These are phyloP conservation scores for Platanus orientalis DNA, from an alignment of 164 flowering plant genomes.

Conservation along the genomic window DNA sequence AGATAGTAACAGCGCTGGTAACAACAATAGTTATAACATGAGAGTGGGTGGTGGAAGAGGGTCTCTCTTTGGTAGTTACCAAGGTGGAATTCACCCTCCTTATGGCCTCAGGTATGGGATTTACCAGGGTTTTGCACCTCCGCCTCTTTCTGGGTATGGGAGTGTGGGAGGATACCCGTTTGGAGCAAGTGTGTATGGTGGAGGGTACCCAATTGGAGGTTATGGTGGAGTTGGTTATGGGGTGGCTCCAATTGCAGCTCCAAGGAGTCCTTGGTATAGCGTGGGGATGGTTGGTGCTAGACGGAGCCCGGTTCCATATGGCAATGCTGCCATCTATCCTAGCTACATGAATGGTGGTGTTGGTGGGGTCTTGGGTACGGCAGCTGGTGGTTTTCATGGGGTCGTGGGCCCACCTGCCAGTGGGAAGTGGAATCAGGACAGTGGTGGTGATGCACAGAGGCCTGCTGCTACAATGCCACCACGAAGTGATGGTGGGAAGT, in stretches of 20 bases:
- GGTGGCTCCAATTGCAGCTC: slow-evolving; percentile 18
- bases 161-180: slow-evolving; percentile 23
- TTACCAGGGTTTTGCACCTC: slow-evolving; percentile 20
- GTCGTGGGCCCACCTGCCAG: slow-evolving; percentile 16
- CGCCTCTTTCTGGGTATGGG: slow-evolving; percentile 22
- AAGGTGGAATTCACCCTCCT: slow-evolving; percentile 19
- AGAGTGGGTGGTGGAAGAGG: slow-evolving; percentile 23
- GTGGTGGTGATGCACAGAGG: slow-evolving; percentile 17
- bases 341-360: slow-evolving; percentile 36
- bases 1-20: slow-evolving; percentile 23
- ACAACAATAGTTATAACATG: slow-evolving; percentile 14
- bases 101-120: slow-evolving; percentile 28
- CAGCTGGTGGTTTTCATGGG: slow-evolving; percentile 22
- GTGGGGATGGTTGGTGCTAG: slow-evolving; percentile 24
- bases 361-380: slow-evolving; percentile 23
- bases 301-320: slow-evolving; percentile 27
- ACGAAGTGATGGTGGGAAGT: slow-evolving; percentile 18
- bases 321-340: slow-evolving; percentile 24
- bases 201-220: slow-evolving; percentile 36
- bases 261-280: slow-evolving; percentile 34
- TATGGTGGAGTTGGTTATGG: slow-evolving; percentile 35
- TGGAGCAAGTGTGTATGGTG: slow-evolving; percentile 23
- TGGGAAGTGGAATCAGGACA: slow-evolving; percentile 27
- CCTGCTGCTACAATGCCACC: slow-evolving; percentile 14
- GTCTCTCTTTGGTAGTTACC: slow-evolving; percentile 23